These are phyloP conservation scores for Quercus dentata DNA, from an alignment of 306 rosid species.

Conservation along the genomic window DNA sequence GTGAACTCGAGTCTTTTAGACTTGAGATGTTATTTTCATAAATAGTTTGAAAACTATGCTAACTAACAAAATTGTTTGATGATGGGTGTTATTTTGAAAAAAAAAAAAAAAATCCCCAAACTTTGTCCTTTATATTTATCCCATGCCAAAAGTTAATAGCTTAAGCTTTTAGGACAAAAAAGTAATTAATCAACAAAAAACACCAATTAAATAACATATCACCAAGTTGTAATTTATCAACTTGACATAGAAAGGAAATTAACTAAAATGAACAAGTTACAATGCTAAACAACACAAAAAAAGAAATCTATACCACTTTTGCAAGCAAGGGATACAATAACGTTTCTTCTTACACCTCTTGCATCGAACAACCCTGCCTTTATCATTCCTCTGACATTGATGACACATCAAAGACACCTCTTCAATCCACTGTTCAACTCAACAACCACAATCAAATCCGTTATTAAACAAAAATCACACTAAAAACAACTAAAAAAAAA, in stretches of 20 bases:
- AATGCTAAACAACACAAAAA: background rate
- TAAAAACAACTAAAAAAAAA: background rate
- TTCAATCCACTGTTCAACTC: conserved; percentile 38
- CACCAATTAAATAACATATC: no score
- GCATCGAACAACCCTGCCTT: conserved; percentile 69
- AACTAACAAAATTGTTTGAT: no score
- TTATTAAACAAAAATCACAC: background rate
- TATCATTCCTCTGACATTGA: conserved; percentile 89
- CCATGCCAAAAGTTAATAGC: no score
- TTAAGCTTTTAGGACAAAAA: no score
- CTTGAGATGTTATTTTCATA: no score
- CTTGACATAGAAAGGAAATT: background rate
- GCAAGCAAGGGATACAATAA: conserved; percentile 51
- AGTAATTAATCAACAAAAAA: no score
- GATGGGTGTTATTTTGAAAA: no score
- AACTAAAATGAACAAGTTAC: background rate
- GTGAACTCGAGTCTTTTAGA: no score
- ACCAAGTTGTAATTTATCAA: no score
- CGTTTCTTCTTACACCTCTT: conserved; percentile 43
- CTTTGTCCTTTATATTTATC: no score
- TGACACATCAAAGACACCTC: conserved; percentile 66
- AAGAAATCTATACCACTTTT: conserved; percentile 43
- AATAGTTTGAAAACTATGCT: no score
- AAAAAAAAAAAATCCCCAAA: no score
- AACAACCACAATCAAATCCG: conserved; percentile 12